phyloP scores from a whole-genome alignment of 2,329 filamentous ascomycete species.

The Sclerotinia minor region DNA sequence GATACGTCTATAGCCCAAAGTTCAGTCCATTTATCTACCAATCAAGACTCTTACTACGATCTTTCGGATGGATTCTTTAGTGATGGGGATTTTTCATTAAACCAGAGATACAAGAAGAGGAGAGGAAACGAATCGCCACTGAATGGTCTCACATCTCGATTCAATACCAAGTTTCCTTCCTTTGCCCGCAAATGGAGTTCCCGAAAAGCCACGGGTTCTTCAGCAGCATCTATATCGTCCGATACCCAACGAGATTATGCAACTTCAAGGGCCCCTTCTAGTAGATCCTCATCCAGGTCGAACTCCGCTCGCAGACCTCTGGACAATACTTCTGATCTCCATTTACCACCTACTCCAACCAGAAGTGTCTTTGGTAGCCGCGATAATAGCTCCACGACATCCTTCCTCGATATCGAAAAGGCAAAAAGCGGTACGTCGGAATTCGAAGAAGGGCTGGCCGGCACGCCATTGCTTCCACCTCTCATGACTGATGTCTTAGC shows the following conservation, averaged over 20 bases:
- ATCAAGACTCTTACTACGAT: slow-evolving; percentile 62
- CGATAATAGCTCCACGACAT: slow-evolving; percentile 49
- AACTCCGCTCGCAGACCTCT: slow-evolving; percentile 52
- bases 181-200: slow-evolving; percentile 56
- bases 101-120: slow-evolving; percentile 56
- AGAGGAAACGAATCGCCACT: slow-evolving; percentile 60
- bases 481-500: slow-evolving; percentile 60
- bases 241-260: slow-evolving; percentile 36
- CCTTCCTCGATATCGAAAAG: slow-evolving; percentile 53
- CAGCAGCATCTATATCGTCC: slow-evolving; percentile 30
- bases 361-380: slow-evolving; percentile 62
- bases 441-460: slow-evolving; percentile 64
- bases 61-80: slow-evolving; percentile 61
- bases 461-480: slow-evolving; percentile 83
- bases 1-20: slow-evolving; percentile 42
- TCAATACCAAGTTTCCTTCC: slow-evolving; percentile 60
- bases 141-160: slow-evolving; percentile 61
- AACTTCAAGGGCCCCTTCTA: slow-evolving; percentile 64
- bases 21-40: slow-evolving; percentile 44
- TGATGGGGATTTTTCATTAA: slow-evolving; percentile 57
- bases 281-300: slow-evolving; percentile 77
- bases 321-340: slow-evolving; percentile 51
- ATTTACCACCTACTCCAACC: slow-evolving; percentile 61
- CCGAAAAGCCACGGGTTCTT: slow-evolving; percentile 45
- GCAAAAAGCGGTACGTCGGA: slow-evolving; percentile 52